A percentile compares a stretch with the other conserved stretches of the same genome.
phyloP scores from a whole-genome alignment of 1,284 basidiomycete genomes.

The Tilletia horrida region DNA sequence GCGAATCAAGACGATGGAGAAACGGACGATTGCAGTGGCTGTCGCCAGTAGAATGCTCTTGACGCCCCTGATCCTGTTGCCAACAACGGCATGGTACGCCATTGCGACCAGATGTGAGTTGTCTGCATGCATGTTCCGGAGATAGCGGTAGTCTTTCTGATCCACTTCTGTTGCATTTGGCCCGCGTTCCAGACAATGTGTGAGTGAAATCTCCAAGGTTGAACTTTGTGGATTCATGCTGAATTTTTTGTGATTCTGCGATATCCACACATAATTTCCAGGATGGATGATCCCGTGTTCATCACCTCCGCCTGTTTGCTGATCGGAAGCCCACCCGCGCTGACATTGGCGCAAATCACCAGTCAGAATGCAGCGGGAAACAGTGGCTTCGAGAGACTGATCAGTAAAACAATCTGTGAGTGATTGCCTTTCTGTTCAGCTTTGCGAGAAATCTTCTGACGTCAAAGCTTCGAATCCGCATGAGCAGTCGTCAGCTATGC shows the following conservation, averaged over 20 bases:
- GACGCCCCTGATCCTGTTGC: slow-evolving; percentile 68
- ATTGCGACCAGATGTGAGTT: slow-evolving; percentile 26
- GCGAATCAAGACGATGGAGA: slow-evolving; percentile 47
- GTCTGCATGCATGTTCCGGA: neutral
- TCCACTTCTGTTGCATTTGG: too few species aligned
- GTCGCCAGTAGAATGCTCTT: slow-evolving; percentile 78
- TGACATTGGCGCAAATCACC: slow-evolving; percentile 67
- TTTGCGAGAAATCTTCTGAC: too few species aligned
- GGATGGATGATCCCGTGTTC: slow-evolving; percentile 67
- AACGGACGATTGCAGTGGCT: slow-evolving; percentile 74
- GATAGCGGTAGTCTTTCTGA: too few species aligned
- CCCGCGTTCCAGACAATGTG: slow-evolving; percentile 21
- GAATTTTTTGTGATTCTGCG: slow-evolving; percentile 10
- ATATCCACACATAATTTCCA: neutral
- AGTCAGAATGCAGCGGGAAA: slow-evolving; percentile 70
- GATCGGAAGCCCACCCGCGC: slow-evolving; percentile 73
- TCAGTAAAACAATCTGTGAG: slow-evolving; percentile 61
- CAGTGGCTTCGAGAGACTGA: slow-evolving; percentile 83
- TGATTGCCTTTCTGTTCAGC: slow-evolving; percentile 27
- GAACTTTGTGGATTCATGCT: too few species aligned
- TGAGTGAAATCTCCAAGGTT: neutral
- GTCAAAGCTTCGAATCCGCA: too few species aligned
- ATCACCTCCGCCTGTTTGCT: slow-evolving; percentile 74
- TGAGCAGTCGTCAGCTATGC: slow-evolving; percentile 41
- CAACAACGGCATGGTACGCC: slow-evolving; percentile 41